A percentile compares a stretch with the other conserved stretches of the same genome.
phyloP scores from a whole-genome alignment of 2,329 filamentous ascomycete species.

The Fusarium bulbicola region DNA sequence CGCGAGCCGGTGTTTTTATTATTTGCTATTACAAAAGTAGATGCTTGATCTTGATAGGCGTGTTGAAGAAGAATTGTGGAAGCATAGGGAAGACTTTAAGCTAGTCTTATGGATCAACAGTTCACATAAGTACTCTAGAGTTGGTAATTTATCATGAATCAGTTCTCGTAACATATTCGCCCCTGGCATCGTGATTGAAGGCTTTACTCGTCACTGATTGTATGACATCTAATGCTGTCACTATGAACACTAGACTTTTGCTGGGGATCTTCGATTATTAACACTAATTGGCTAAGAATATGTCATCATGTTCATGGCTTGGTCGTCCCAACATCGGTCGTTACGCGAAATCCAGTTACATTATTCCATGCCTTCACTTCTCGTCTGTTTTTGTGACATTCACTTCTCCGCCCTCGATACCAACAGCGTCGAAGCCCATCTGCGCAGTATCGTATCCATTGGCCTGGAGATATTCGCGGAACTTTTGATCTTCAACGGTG shows the following conservation, averaged over 20 bases:
- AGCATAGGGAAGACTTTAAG: neutral
- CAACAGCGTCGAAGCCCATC: slow-evolving; percentile 54
- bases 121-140: neutral
- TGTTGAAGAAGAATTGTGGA: neutral
- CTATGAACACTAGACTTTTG: neutral
- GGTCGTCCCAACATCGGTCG: neutral
- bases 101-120: neutral
- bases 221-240: no score
- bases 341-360: neutral
- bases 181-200: neutral
- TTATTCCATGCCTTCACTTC: neutral
- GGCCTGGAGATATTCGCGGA: slow-evolving; percentile 75
- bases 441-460: slow-evolving; percentile 79
- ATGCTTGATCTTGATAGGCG: neutral
- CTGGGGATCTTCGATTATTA: neutral
- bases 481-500: slow-evolving; percentile 76
- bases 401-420: slow-evolving; percentile 26
- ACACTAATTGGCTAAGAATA: neutral
- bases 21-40: neutral
- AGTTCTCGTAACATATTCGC: neutral
- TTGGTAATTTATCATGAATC: neutral
- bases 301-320: neutral
- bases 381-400: slow-evolving; percentile 14
- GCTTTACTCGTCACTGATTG: no score
- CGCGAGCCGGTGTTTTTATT: neutral